These are phyloP conservation scores for Glebionis coronaria DNA, from an alignment of 129 eudicot genomes.

Conservation along the genomic window DNA sequence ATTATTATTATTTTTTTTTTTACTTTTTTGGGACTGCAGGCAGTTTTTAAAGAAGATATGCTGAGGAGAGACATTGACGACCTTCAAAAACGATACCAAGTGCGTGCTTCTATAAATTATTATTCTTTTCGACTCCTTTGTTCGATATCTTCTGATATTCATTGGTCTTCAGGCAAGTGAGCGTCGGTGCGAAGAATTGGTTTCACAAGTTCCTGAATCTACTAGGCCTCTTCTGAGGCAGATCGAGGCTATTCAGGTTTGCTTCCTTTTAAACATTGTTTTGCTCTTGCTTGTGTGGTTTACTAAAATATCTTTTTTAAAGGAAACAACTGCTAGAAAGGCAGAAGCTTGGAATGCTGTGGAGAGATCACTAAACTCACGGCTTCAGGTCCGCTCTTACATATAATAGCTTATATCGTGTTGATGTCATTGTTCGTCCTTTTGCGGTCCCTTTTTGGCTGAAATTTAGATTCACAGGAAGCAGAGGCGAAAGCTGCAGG, in stretches of 20 bases:
- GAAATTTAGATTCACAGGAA: conserved; percentile 52
- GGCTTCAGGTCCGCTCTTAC: conserved; percentile 70
- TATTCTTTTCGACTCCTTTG: neutral
- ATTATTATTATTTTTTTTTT: too few relatives aligned
- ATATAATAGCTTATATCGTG: neutral
- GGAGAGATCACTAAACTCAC: conserved; percentile 77
- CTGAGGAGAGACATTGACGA: conserved; percentile 85
- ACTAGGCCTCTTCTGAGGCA: conserved; percentile 96
- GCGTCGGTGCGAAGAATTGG: conserved; percentile 93
- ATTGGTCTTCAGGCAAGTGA: conserved; percentile 72
- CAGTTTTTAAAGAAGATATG: conserved; percentile 80
- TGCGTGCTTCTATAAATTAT: conserved; percentile 22
- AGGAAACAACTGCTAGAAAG: conserved; percentile 86
- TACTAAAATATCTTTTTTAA: conserved; percentile 9
- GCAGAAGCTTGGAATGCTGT: conserved; percentile 98
- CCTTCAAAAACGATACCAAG: conserved; percentile 97
- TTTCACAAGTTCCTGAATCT: conserved; percentile 96
- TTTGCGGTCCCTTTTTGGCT: conserved; percentile 4
- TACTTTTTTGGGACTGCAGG: conserved; percentile 40
- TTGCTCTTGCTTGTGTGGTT: neutral
- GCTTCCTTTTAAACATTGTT: conserved; percentile 8
- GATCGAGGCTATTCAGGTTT: conserved; percentile 97
- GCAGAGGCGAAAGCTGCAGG: conserved; percentile 93
- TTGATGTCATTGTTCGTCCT: conserved; percentile 3
- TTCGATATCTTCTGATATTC: neutral